Evolutionary conservation across 495 filamentous ascomycete species (phyloP).

Genomic region (Penicillium canariense): DNA sequence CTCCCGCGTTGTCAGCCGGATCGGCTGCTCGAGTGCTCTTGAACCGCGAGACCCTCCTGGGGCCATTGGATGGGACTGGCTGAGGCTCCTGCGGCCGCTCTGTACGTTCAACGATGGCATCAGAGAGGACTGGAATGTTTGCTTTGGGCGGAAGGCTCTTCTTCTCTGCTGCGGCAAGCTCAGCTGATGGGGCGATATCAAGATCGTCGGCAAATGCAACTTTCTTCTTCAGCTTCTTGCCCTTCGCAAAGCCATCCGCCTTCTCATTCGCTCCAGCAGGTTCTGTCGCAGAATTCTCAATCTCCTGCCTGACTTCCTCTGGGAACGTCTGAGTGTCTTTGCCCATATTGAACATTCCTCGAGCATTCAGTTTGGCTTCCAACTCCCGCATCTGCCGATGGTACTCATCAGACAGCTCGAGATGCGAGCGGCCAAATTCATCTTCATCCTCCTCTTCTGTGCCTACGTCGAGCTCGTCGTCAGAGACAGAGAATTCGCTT

Average conservation of each 20-base stretch:
- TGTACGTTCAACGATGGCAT: constrained; percentile 50
- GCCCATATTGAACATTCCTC: constrained; percentile 53
- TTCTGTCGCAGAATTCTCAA: constrained; percentile 24
- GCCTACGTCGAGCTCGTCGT: constrained; percentile 49
- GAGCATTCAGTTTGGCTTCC: constrained; percentile 65
- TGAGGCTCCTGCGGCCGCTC: constrained; percentile 17
- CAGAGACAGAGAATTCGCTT: constrained; percentile 55
- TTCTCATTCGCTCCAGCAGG: constrained; percentile 10
- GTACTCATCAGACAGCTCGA: constrained; percentile 67
- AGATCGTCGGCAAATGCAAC: constrained; percentile 75
- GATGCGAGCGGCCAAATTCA: constrained; percentile 64
- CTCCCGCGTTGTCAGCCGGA: constrained; percentile 2
- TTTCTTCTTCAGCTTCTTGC: constrained; percentile 59
- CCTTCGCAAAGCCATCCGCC: constrained; percentile 10
- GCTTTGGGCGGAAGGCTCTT: constrained; percentile 33
- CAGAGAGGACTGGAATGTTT: constrained; percentile 33
- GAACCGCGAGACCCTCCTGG: constrained; percentile 47
- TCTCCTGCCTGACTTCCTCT: constrained; percentile 31
- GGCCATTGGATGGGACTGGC: constrained; percentile 16
- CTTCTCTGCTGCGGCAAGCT: constrained; percentile 23
- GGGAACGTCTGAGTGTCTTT: constrained; percentile 40
- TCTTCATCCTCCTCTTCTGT: constrained; percentile 61
- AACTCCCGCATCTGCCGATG: constrained; percentile 77
- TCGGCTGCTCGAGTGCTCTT: constrained; percentile 32
- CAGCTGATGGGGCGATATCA: constrained; percentile 60